Percentiles rank a stretch among this genome's conserved stretches.
phyloP scores from a whole-genome alignment of 441 rosid genomes.

The Hura crepitans region DNA sequence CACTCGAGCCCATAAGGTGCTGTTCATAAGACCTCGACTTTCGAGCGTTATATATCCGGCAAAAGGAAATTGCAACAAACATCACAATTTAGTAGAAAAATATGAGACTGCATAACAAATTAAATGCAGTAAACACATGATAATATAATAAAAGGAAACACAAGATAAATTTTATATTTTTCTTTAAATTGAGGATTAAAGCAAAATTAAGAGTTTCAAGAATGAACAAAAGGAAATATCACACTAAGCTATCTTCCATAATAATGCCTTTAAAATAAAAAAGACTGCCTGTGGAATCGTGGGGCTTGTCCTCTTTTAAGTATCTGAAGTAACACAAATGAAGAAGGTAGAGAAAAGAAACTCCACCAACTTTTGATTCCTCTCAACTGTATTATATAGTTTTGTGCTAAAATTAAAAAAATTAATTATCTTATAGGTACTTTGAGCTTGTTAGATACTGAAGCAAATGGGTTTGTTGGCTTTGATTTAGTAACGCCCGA shows the following conservation, averaged over 20 bases:
- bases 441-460: conserved; percentile 68
- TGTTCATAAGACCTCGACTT: no score
- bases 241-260: conserved; percentile 76
- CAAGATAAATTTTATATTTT: neutral
- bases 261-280: conserved; percentile 57
- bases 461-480: no score
- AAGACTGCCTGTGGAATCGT: conserved; percentile 85
- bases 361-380: neutral
- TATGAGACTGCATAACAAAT: conserved; percentile 52
- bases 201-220: conserved; percentile 1
- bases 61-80: conserved; percentile 86
- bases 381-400: neutral
- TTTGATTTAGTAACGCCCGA: no score
- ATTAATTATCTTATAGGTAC: conserved; percentile 60
- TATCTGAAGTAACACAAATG: conserved; percentile 39
- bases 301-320: conserved; percentile 78
- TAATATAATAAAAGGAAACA: conserved; percentile 4
- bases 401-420: conserved; percentile 3
- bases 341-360: neutral
- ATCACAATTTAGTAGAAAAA: conserved; percentile 67
- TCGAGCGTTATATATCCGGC: no score
- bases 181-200: neutral
- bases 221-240: conserved; percentile 16
- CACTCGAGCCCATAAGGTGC: no score
- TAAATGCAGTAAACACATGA: conserved; percentile 1